Evolutionary conservation across 2,329 filamentous ascomycete genomes (phyloP).

Genomic region (Fusarium pseudograminearum): DNA sequence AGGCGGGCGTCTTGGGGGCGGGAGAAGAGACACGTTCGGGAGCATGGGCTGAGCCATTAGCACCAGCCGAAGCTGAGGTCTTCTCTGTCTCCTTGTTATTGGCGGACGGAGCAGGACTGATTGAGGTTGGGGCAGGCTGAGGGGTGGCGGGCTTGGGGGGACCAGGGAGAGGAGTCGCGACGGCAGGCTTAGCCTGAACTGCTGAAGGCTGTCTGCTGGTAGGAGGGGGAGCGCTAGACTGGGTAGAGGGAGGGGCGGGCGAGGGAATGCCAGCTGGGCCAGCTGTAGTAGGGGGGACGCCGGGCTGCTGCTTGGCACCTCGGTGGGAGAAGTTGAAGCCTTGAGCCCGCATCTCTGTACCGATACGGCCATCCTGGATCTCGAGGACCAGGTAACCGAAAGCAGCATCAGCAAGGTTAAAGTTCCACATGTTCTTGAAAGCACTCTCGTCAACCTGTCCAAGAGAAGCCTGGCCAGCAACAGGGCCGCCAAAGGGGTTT

Average conservation of each 20-base stretch:
- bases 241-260: conserved; percentile 54
- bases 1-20: conserved; percentile 68
- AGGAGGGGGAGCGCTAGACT: conserved; percentile 51
- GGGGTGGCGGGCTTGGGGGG: conserved; percentile 59
- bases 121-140: conserved; percentile 61
- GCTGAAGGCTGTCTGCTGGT: conserved; percentile 54
- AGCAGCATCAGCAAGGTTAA: conserved; percentile 96
- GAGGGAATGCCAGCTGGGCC: conserved; percentile 49
- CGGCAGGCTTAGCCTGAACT: conserved; percentile 58
- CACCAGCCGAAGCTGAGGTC: conserved; percentile 56
- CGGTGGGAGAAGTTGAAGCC: conserved; percentile 99
- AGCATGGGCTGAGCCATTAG: conserved; percentile 67
- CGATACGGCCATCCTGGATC: conserved; percentile 94
- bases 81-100: conserved; percentile 68
- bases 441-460: conserved; percentile 98
- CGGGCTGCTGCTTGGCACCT: conserved; percentile 78
- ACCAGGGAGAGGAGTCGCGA: conserved; percentile 52
- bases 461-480: conserved; percentile 75
- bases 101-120: conserved; percentile 56
- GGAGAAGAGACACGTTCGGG: conserved; percentile 68
- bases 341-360: conserved; percentile 98
- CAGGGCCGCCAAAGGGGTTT: conserved; percentile 93
- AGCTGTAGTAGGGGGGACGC: conserved; percentile 50
- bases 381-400: conserved; percentile 97
- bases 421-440: conserved; percentile 99